phyloP scores from a whole-genome alignment of 306 rosid species.

The Herpetospermum pedunculosum region DNA sequence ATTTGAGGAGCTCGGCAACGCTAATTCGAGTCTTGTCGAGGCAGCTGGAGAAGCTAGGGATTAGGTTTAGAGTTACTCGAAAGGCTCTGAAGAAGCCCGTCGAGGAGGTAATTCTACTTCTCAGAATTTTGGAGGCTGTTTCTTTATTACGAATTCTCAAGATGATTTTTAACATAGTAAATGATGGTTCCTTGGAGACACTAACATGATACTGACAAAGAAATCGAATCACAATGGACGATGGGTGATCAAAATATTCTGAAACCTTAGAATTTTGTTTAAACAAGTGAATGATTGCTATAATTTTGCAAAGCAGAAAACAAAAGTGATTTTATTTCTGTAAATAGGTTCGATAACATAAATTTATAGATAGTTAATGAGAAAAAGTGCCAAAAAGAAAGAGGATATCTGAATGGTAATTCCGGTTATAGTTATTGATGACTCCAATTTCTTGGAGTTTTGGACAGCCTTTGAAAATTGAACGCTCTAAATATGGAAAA shows the following conservation, averaged over 20 bases:
- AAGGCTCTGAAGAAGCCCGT: conserved; percentile 63
- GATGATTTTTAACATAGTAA: not conserved
- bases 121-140: not conserved
- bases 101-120: conserved; percentile 42
- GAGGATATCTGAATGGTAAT: not conserved
- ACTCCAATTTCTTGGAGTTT: not conserved
- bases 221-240: not conserved
- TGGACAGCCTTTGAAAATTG: not conserved
- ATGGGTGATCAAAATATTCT: not conserved
- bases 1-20: conserved; percentile 41
- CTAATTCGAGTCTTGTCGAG: conserved; percentile 59
- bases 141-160: not conserved
- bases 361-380: not conserved
- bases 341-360: not conserved
- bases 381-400: not conserved
- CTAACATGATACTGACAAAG: not conserved
- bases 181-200: not conserved
- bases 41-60: conserved; percentile 80
- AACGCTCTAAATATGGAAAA: not conserved
- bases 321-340: not conserved
- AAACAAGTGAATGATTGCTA: not conserved
- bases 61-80: conserved; percentile 63
- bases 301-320: not conserved
- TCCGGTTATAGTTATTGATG: not conserved
- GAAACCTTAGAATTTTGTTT: not conserved